Evolutionary conservation across 73 alveolate genomes (phyloP).

Genomic region (Paramecium sonneborni): DNA sequence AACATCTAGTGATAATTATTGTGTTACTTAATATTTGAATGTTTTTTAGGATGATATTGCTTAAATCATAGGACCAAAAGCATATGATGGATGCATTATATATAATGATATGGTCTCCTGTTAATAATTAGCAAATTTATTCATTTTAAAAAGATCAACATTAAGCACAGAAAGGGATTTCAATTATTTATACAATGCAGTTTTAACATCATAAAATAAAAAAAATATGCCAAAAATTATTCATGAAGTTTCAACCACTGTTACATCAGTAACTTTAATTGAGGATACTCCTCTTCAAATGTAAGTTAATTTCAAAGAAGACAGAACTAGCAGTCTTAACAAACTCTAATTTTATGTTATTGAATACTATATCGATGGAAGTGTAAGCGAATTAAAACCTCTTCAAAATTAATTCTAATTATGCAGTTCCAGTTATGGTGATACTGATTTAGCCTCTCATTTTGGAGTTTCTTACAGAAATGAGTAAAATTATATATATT

Average conservation of each 20-base stretch:
- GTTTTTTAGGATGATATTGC: not conserved
- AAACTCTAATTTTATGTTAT: constrained; percentile 59
- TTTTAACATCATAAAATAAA: constrained; percentile 68
- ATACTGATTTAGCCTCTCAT: constrained; percentile 52
- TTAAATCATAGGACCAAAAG: constrained; percentile 27
- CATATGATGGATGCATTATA: constrained; percentile 74
- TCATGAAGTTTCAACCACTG: not conserved
- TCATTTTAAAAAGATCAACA: not conserved
- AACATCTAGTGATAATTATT: not conserved
- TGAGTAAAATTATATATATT: constrained; percentile 81
- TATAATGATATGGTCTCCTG: constrained; percentile 72
- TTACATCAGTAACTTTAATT: constrained; percentile 66
- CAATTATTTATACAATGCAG: not conserved
- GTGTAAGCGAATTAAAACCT: constrained; percentile 12
- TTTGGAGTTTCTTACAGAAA: constrained; percentile 58
- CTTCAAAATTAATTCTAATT: constrained; percentile 70
- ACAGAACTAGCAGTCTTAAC: constrained; percentile 63
- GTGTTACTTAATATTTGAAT: not conserved
- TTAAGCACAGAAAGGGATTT: constrained; percentile 64
- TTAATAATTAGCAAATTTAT: constrained; percentile 80
- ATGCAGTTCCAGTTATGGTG: constrained; percentile 71
- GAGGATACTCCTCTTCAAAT: constrained; percentile 73
- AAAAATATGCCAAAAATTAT: constrained; percentile 24
- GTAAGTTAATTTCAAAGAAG: constrained; percentile 38
- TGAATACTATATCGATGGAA: constrained; percentile 22